phyloP scores from a whole-genome alignment of 129 eudicot species.

The Saposhnikovia divaricata region DNA sequence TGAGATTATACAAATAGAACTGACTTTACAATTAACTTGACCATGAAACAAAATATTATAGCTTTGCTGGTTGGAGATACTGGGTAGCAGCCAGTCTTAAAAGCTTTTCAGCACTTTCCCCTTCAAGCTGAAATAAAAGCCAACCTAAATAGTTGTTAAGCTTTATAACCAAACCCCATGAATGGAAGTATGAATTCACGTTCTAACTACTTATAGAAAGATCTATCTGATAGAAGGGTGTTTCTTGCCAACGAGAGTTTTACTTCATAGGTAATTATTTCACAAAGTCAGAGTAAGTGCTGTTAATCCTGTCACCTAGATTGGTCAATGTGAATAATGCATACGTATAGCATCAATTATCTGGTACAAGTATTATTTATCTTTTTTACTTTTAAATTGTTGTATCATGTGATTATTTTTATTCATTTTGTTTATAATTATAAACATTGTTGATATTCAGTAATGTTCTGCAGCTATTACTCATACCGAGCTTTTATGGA shows the following conservation, averaged over 20 bases:
- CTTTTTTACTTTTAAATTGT: neutral
- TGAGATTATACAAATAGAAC: neutral
- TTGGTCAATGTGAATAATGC: neutral
- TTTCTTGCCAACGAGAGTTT: neutral
- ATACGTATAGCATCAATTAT: neutral
- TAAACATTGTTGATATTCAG: conserved; percentile 1
- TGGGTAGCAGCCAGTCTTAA: neutral
- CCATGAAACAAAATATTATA: neutral
- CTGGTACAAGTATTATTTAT: neutral
- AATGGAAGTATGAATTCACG: neutral
- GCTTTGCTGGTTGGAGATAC: neutral
- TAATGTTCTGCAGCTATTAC: conserved; percentile 60
- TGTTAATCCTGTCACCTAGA: neutral
- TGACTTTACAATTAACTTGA: neutral
- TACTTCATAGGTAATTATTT: neutral
- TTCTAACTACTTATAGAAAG: neutral
- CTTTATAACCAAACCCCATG: neutral
- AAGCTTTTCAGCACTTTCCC: neutral
- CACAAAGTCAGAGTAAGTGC: neutral
- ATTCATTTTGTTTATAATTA: conserved; percentile 5
- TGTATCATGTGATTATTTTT: neutral
- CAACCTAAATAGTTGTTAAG: neutral
- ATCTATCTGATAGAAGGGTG: neutral
- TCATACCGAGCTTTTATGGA: conserved; percentile 81
- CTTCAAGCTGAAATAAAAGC: neutral